Conservation (phyloP, 306 rosid genomes). For the Pterocarpus macrocarpus region DNA sequence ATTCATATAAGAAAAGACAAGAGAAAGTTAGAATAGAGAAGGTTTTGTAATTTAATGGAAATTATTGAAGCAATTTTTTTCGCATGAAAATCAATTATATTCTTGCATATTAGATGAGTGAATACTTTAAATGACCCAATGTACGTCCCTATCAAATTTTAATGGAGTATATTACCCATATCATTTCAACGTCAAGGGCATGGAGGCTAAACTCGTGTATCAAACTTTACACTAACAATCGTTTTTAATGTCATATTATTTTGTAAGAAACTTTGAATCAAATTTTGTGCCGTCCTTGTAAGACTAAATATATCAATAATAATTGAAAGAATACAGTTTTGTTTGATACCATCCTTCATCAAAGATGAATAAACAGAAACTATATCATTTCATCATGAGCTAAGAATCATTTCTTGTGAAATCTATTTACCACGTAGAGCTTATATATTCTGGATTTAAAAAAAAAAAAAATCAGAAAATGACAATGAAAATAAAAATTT, state of each 20-base stretch:
- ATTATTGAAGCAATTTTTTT: background rate
- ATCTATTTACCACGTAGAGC: too few relatives aligned
- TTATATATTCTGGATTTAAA: too few relatives aligned
- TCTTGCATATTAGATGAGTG: background rate
- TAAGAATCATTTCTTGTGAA: too few relatives aligned
- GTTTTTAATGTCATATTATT: background rate
- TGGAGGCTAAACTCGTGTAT: background rate
- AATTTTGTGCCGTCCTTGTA: background rate
- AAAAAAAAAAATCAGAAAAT: too few relatives aligned
- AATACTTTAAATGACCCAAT: background rate
- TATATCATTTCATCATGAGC: too few relatives aligned
- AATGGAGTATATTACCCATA: too few relatives aligned
- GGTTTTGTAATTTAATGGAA: background rate
- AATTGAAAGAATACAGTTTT: background rate
- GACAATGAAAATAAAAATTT: background rate
- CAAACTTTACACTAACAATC: background rate
- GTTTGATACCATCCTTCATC: background rate
- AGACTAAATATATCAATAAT: background rate
- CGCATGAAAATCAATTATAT: background rate
- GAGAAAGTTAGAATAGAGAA: too few relatives aligned
- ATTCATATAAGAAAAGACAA: too few relatives aligned
- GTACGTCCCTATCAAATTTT: too few relatives aligned
- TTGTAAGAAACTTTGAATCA: background rate
- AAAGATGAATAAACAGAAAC: too few relatives aligned
- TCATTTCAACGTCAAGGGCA: background rate